Base-by-base conservation (phyloP, 2,329 filamentous ascomycete species). In the Acephala macrosclerotiorum region DNA sequence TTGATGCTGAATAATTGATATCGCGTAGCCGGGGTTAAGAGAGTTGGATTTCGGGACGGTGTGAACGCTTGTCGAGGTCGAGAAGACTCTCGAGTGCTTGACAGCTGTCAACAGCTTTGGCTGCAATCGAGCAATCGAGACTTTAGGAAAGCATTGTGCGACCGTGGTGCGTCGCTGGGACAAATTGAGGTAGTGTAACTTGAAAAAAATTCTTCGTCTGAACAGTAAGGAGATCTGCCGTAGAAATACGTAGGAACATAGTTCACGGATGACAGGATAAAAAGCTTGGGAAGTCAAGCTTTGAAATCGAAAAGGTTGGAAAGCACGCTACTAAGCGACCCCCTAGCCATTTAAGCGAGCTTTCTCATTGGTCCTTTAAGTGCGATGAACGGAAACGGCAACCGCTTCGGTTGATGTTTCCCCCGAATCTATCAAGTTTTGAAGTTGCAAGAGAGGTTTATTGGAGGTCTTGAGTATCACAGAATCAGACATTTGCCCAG, bases 331-430 rank as follows among this genome's bases (percentile, higher is more conserved):
- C 12, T 42, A 33, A 33, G 38, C 38, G 38, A 42, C 49, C 2
- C 47, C 42, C n/a, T 20, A n/a, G 6, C 42, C 42, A 6, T 51
- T 29, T 51, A 51, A 51, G 47, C 47, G 47, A 51, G 47, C 22
- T 3, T 9, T 8, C 2, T 51, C 5, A 51, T 51, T 51, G 47
- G 47, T 29, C 47, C 3, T 11, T 26, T 18, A n/a, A n/a, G n/a
- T 9, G 8, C 47, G 7, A 4, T 5, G 9, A 5, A 42, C 9
- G 40, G 4, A 42, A 14, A 45, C 18, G 18, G 42, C 42, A 20
- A 14, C 16, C 16, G 20, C 42, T 14, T 22, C 18, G 45, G n/a
- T 49, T 7, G n/a, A 49, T 42, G 40, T 18, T 42, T 42, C 40
- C 4, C 40, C 40, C 40, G 40, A 33, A 33, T 33, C 9, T 9